These are phyloP conservation scores for Oryza meyeriana DNA, from an alignment of 176 grass and related monocot species.

Conservation along the genomic window DNA sequence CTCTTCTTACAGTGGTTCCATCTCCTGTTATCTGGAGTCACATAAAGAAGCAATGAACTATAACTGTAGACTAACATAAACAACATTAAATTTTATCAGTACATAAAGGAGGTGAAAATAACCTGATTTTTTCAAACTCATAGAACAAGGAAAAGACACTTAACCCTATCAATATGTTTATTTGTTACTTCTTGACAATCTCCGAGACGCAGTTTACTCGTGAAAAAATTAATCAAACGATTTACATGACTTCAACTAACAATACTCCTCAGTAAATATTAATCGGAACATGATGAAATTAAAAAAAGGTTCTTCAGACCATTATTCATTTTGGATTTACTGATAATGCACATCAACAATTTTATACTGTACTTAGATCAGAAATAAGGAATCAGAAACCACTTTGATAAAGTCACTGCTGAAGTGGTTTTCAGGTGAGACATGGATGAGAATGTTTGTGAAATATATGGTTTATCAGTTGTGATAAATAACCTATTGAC, in stretches of 20 bases:
- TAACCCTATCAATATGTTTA: neutral
- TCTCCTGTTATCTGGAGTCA: slow-evolving; percentile 43
- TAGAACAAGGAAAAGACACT: neutral
- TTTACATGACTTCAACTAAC: neutral
- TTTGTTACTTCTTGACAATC: neutral
- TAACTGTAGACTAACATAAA: no score
- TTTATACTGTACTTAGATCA: neutral
- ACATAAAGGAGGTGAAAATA: no score
- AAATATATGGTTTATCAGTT: neutral
- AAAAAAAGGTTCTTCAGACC: no score
- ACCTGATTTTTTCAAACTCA: neutral
- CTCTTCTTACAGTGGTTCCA: slow-evolving; percentile 29
- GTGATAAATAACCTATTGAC: no score
- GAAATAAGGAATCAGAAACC: neutral
- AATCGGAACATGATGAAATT: neutral
- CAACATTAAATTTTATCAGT: no score
- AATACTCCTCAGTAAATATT: no score
- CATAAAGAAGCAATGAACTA: neutral
- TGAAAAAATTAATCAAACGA: neutral
- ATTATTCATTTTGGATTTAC: neutral
- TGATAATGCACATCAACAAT: neutral
- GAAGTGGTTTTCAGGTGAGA: neutral
- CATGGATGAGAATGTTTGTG: neutral
- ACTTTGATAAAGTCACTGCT: neutral
- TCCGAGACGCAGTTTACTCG: neutral